These are phyloP conservation scores for Saccharomycopsis hybrid DNA, from an alignment of 1,139 yeast species.

Conservation along the genomic window DNA sequence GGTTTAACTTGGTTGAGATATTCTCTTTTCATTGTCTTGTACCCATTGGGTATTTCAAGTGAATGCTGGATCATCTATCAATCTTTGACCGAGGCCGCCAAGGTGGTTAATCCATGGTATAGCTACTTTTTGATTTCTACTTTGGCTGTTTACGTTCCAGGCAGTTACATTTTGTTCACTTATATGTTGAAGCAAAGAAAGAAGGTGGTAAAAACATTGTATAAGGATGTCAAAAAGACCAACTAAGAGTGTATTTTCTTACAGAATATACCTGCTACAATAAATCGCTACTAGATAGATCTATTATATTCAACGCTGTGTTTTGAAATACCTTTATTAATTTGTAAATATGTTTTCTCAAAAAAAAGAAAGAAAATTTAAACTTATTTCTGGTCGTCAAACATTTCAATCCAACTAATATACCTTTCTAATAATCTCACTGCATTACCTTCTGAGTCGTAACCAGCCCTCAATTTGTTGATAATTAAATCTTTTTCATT, in stretches of 20 bases:
- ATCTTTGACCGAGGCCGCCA: conserved; percentile 58
- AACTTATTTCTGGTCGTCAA: no score
- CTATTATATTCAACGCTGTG: no score
- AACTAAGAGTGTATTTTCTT: no score
- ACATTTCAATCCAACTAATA: conserved; percentile 21
- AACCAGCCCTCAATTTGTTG: conserved; percentile 29
- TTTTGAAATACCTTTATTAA: no score
- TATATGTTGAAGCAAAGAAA: conserved; percentile 88
- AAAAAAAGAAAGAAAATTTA: no score
- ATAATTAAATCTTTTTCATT: conserved; percentile 31
- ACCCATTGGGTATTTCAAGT: conserved; percentile 87
- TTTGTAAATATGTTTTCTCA: no score
- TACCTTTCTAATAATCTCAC: conserved; percentile 19
- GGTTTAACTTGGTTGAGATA: conserved; percentile 71
- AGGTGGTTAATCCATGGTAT: conserved; percentile 44
- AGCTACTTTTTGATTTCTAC: conserved; percentile 48
- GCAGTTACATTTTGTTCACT: conserved; percentile 74
- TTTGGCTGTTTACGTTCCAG: conserved; percentile 72
- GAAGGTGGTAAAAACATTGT: conserved; percentile 35
- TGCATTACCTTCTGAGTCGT: conserved; percentile 26
- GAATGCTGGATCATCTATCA: conserved; percentile 68
- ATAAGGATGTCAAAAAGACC: not conserved
- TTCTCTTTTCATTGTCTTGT: conserved; percentile 72
- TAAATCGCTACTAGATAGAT: no score
- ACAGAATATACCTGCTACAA: no score